Evolutionary conservation across 345 rosid genomes (phyloP).

Genomic region (Tarenaya hassleriana): DNA sequence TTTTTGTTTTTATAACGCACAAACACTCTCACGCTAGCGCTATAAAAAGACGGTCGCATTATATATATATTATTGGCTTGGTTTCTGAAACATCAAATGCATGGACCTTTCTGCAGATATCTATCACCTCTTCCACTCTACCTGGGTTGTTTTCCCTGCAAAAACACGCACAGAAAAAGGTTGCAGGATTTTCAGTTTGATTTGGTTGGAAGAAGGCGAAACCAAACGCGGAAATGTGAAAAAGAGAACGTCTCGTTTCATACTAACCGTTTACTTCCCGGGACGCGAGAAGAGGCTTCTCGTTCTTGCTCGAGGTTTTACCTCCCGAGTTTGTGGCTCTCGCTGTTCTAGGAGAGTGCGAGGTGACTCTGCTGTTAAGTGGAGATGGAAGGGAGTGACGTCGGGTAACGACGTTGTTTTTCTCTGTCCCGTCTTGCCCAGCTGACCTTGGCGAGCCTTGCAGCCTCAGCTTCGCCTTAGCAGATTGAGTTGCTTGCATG

Average conservation of each 20-base stretch:
- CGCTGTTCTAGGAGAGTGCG: conserved; percentile 71
- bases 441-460: conserved; percentile 67
- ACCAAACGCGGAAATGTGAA: background rate
- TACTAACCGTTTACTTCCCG: conserved; percentile 59
- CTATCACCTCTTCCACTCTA: conserved; percentile 54
- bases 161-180: conserved; percentile 18
- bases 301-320: conserved; percentile 53
- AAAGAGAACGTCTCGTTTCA: too few relatives aligned
- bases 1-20: background rate
- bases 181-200: background rate
- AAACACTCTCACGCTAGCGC: conserved; percentile 26
- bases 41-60: conserved; percentile 26
- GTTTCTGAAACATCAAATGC: too few relatives aligned
- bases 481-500: conserved; percentile 90
- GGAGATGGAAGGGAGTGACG: conserved; percentile 80
- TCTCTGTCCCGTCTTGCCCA: conserved; percentile 55
- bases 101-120: conserved; percentile 16
- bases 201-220: conserved; percentile 2
- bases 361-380: conserved; percentile 50
- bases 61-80: too few relatives aligned
- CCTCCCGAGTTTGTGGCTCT: conserved; percentile 44
- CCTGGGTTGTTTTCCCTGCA: conserved; percentile 53
- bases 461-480: conserved; percentile 78
- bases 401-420: conserved; percentile 42
- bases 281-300: conserved; percentile 42